Evolutionary conservation across 768 basidiomycete species (phyloP).

Genomic region (Dioszegia crocea): DNA sequence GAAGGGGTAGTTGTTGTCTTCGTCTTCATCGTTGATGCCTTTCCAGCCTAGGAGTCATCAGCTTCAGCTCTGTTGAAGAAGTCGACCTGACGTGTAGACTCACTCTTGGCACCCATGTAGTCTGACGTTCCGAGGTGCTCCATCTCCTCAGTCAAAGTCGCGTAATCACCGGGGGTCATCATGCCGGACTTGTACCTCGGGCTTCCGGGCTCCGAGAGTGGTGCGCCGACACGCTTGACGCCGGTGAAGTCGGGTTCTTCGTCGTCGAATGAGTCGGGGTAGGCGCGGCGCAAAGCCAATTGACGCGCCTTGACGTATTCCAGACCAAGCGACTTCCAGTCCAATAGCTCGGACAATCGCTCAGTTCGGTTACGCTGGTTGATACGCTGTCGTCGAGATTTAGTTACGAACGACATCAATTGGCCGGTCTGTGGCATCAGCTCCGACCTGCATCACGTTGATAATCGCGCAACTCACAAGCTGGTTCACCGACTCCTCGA

Average conservation of each 20-base stretch:
- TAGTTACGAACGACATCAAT: constrained; percentile 46
- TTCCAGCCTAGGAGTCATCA: constrained; percentile 48
- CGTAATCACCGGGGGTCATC: constrained; percentile 65
- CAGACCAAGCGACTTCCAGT: constrained; percentile 91
- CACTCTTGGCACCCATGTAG: constrained; percentile 57
- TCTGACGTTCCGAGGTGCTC: constrained; percentile 66
- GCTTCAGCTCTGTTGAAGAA: not conserved
- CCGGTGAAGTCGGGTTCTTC: constrained; percentile 59
- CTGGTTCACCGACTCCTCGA: constrained; percentile 85
- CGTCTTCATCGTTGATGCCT: constrained; percentile 64
- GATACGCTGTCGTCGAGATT: constrained; percentile 89
- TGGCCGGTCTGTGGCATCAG: constrained; percentile 43
- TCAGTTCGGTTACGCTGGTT: constrained; percentile 99
- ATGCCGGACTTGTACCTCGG: constrained; percentile 73
- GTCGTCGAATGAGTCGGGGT: constrained; percentile 83
- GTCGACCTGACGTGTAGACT: constrained; percentile 66
- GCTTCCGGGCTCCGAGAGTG: constrained; percentile 78
- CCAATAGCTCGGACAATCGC: constrained; percentile 81
- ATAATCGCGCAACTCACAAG: constrained; percentile 51
- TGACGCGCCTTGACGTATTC: constrained; percentile 96
- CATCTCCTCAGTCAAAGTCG: constrained; percentile 63
- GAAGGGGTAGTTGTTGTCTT: constrained; percentile 53
- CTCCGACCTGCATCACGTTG: not conserved
- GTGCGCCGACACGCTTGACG: constrained; percentile 60
- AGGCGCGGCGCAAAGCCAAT: constrained; percentile 83